Base-by-base conservation (phyloP, 495 filamentous ascomycete genomes). In the Collariella sp. region DNA sequence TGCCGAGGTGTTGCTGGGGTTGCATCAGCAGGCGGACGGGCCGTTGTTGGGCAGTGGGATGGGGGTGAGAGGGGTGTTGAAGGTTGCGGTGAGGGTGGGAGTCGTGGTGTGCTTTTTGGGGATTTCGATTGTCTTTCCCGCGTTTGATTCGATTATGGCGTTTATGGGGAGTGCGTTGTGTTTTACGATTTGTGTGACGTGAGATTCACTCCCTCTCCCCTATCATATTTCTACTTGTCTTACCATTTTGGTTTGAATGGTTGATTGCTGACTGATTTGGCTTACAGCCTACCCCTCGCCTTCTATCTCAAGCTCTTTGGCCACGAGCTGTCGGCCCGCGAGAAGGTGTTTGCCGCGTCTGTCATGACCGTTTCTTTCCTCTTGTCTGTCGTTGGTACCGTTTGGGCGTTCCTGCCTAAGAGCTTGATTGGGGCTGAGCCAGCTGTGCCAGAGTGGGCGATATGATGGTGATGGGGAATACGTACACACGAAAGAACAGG, bases 271-370 rank as follows among this genome's bases (percentile, higher is more conserved):
- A 36, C 38, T 53, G n/a, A 53, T n/a, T 0, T 29, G 33, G 15
- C 5, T 10, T 15, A 2, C 34, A 74, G 73, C 36, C 72, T 93
- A 55, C 93, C 93, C 3, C 67, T 95, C 23, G 78, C 87, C 19
- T 98, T 98, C 62, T 87, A 98, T 64, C 72, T 98, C 50, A 95
- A 91, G 72, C 83, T 98, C 20, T 98, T 96, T 67, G 83, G 83
- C n/a, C 75, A 81, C 23, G 83, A 95, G 60, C 81, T 98, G 46
- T 69, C 72, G n/a, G 62, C 64, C 4, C 61, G 66, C 38, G 88
- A 96, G 64, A 81, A 80, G 55, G 64, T 80, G 2, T 59, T 88
- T 24, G 80, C 85, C 62, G 89, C 81, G 76, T 65, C 74, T 53
- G 66, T 96, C 64, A 85, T 96, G 60, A 68, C 81, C 7, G 56